These are phyloP conservation scores for Juncus inflexus DNA, from an alignment of 176 grass and related monocot genomes.

Conservation along the genomic window DNA sequence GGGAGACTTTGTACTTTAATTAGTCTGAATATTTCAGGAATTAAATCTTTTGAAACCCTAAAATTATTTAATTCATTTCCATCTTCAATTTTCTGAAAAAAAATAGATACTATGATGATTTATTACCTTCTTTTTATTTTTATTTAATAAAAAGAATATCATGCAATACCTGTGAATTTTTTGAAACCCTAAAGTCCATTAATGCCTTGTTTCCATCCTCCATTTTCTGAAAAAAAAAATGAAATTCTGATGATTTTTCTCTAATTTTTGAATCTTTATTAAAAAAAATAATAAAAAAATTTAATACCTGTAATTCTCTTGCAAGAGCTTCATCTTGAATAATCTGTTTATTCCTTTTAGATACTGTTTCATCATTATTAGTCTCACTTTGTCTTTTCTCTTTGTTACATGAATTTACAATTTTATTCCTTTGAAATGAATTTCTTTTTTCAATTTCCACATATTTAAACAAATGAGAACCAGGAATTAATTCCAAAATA, in stretches of 20 bases:
- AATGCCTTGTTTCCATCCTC: too few species aligned
- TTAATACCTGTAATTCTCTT: slow-evolving; percentile 46
- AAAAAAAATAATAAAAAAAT: too few species aligned
- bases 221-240: too few species aligned
- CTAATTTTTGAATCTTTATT: too few species aligned
- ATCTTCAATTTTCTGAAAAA: slow-evolving; percentile 18
- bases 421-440: slow-evolving; percentile 20
- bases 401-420: slow-evolving; percentile 36
- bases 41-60: slow-evolving; percentile 34
- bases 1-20: slow-evolving; percentile 83
- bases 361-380: slow-evolving; percentile 4
- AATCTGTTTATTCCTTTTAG: slow-evolving; percentile 61
- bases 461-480: slow-evolving; percentile 62
- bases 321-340: slow-evolving; percentile 62
- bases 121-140: too few species aligned
- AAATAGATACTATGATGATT: background rate
- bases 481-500: slow-evolving; percentile 79
- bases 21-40: slow-evolving; percentile 53
- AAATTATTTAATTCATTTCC: slow-evolving; percentile 24
- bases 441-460: slow-evolving; percentile 29
- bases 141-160: too few species aligned
- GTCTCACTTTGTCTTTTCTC: slow-evolving; percentile 58
- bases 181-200: too few species aligned
- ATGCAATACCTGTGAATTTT: too few species aligned
- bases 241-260: too few species aligned